Evolutionary conservation across 202 grass and related monocot species (phyloP).

Genomic region (Panicum virgatum): DNA sequence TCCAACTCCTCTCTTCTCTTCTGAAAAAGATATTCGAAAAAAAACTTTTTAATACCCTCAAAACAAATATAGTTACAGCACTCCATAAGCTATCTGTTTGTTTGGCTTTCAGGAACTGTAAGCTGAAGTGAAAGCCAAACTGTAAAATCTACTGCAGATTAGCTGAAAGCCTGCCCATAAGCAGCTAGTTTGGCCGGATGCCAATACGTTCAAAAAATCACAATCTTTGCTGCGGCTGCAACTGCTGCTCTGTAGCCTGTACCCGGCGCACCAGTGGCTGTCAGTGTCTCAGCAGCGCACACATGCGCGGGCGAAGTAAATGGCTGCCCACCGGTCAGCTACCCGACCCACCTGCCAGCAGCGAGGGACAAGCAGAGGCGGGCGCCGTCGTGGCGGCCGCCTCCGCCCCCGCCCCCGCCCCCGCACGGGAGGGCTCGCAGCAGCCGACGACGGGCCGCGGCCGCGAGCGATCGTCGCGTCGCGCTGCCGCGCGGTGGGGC

Average conservation of each 20-base stretch:
- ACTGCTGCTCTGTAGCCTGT: neutral
- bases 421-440: slow-evolving; percentile 13
- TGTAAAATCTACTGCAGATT: neutral
- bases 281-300: slow-evolving; percentile 36
- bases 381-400: slow-evolving; percentile 10
- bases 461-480: slow-evolving; percentile 13
- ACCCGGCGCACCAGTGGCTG: neutral
- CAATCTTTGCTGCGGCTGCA: neutral
- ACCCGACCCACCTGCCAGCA: slow-evolving; percentile 21
- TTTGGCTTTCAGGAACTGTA: neutral
- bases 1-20: slow-evolving; percentile 22
- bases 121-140: neutral
- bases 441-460: neutral
- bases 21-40: neutral
- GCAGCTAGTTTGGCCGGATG: neutral
- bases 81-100: neutral
- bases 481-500: slow-evolving; percentile 14
- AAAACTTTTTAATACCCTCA: neutral
- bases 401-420: too few relatives aligned
- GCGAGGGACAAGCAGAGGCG: slow-evolving; percentile 19
- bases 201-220: slow-evolving; percentile 2
- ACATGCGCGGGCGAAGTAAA: slow-evolving; percentile 50
- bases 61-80: neutral
- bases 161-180: neutral
- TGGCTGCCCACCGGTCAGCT: slow-evolving; percentile 36